Evolutionary conservation across 495 filamentous ascomycete genomes (phyloP).

Genomic region (Xylaria flabelliformis): DNA sequence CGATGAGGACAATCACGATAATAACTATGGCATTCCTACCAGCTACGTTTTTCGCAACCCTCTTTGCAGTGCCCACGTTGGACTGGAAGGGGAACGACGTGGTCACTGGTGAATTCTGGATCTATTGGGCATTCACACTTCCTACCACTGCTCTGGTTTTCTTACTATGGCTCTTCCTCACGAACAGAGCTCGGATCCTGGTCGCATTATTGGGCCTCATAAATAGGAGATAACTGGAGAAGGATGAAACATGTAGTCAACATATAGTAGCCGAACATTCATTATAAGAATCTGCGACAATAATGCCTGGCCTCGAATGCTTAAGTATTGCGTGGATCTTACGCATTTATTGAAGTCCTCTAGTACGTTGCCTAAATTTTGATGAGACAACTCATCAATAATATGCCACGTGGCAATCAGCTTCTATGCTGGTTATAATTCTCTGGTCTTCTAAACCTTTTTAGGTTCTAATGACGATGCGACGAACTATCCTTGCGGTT

Average conservation of each 20-base stretch:
- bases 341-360: no score
- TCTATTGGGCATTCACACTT: background rate
- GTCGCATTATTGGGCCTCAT: background rate
- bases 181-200: background rate
- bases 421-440: no score
- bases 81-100: background rate
- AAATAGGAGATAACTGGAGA: no score
- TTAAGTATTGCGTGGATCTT: no score
- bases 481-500: no score
- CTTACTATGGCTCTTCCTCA: background rate
- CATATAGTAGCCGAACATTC: background rate
- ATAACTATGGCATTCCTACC: conserved; percentile 1
- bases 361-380: no score
- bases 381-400: no score
- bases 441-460: no score
- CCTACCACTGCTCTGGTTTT: background rate
- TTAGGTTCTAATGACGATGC: no score
- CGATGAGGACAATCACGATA: background rate
- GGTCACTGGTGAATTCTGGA: background rate
- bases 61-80: background rate
- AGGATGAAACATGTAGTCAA: background rate
- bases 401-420: no score
- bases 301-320: no score
- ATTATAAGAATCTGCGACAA: background rate
- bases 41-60: background rate